Conservation (phyloP, 2,329 filamentous ascomycete genomes). For the Apiospora aurea region DNA sequence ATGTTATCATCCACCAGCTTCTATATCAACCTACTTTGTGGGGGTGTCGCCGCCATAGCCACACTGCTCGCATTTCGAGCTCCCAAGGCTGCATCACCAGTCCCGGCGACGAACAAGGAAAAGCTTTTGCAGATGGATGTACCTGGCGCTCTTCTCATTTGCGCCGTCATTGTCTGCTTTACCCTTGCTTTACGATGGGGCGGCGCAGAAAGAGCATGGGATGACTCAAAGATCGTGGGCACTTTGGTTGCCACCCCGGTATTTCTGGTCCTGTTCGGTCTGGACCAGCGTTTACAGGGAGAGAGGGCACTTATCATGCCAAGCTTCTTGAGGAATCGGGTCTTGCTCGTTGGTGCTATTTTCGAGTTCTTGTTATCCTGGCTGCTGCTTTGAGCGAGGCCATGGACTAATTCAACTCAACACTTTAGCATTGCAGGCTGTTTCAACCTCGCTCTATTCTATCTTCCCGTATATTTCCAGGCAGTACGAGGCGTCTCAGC, state of each 20-base stretch:
- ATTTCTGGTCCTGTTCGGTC: slow-evolving; percentile 55
- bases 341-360: slow-evolving; percentile 56
- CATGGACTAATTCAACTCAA: not conserved
- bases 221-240: slow-evolving; percentile 54
- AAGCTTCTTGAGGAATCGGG: slow-evolving; percentile 54
- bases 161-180: slow-evolving; percentile 59
- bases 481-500: slow-evolving; percentile 58
- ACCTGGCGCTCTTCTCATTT: slow-evolving; percentile 55
- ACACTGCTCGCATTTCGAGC: slow-evolving; percentile 34
- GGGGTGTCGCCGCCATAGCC: slow-evolving; percentile 32
- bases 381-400: not conserved
- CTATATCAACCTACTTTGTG: slow-evolving; percentile 39
- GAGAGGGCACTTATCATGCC: slow-evolving; percentile 59
- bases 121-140: slow-evolving; percentile 50
- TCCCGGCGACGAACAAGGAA: slow-evolving; percentile 26
- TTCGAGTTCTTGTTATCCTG: not conserved
- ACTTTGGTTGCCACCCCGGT: slow-evolving; percentile 57
- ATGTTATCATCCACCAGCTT: slow-evolving; percentile 28
- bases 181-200: slow-evolving; percentile 65
- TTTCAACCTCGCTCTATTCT: slow-evolving; percentile 61
- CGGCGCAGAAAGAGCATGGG: slow-evolving; percentile 59
- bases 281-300: slow-evolving; percentile 53
- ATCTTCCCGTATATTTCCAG: slow-evolving; percentile 61
- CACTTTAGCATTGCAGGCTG: not conserved
- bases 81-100: slow-evolving; percentile 32